These are phyloP conservation scores for Coemansia sp. DNA, from an alignment of 192 early-diverging fungal genomes.

Conservation along the genomic window DNA sequence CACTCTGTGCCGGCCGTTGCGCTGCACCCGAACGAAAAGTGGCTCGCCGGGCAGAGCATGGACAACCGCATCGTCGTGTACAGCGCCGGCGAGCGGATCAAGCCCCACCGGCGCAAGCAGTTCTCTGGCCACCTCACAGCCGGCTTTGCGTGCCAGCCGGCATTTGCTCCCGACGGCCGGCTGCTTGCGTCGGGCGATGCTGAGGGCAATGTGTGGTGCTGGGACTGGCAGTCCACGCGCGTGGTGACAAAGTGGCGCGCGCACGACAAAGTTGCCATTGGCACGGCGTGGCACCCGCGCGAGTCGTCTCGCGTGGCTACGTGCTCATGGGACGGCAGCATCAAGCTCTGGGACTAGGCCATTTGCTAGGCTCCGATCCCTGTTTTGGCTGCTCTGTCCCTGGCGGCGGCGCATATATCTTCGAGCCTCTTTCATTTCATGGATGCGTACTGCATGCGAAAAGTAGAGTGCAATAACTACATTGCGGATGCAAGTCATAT, in stretches of 20 bases:
- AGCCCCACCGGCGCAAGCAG: constrained; percentile 84
- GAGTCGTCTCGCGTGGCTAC: constrained; percentile 90
- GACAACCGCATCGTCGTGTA: constrained; percentile 96
- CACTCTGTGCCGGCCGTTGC: constrained; percentile 95
- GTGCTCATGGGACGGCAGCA: constrained; percentile 92
- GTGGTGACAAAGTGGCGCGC: constrained; percentile 86
- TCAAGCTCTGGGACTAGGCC: constrained; percentile 80
- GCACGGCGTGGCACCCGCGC: constrained; percentile 94
- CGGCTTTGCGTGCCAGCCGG: constrained; percentile 94
- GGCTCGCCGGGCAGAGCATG: constrained; percentile 90
- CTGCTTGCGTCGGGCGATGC: constrained; percentile 88
- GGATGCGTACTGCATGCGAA: neutral
- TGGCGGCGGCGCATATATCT: too few relatives aligned
- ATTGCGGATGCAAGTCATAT: neutral
- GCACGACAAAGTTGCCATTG: constrained; percentile 88
- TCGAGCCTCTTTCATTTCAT: too few relatives aligned
- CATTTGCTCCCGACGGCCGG: constrained; percentile 88
- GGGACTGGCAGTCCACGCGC: constrained; percentile 96
- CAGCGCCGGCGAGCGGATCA: constrained; percentile 81
- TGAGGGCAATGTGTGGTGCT: constrained; percentile 90
- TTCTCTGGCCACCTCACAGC: constrained; percentile 94
- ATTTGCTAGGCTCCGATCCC: too few relatives aligned
- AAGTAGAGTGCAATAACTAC: neutral
- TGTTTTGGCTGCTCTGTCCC: too few relatives aligned
- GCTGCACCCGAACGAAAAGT: constrained; percentile 84